A percentile compares a stretch with the other conserved stretches of the same genome.
Conservation (phyloP, 495 filamentous ascomycete species). For the Monascus purpureus region DNA sequence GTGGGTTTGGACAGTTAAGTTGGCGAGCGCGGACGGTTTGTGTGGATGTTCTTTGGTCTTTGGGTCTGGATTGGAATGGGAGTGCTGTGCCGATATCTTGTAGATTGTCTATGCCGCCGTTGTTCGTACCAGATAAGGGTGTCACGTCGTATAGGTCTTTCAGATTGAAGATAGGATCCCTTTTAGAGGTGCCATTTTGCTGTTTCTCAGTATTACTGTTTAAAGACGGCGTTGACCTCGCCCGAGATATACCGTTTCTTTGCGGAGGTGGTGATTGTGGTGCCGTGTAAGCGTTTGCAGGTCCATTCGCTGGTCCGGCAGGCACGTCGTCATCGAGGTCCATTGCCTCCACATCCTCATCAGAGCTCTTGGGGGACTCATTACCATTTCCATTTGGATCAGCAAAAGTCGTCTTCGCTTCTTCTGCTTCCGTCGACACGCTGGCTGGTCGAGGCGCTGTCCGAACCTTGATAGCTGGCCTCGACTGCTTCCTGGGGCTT, state of each 20-base stretch:
- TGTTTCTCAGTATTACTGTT: constrained; percentile 23
- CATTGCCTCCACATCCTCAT: constrained; percentile 28
- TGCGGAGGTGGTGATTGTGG: neutral
- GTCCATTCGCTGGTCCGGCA: constrained; percentile 3
- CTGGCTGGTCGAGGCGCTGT: constrained; percentile 19
- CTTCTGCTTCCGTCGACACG: constrained; percentile 31
- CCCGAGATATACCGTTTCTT: neutral
- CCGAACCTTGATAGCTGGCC: constrained; percentile 13
- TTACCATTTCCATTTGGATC: constrained; percentile 4
- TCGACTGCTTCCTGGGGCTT: constrained; percentile 24
- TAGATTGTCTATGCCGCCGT: constrained; percentile 46
- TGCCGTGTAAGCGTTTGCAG: neutral
- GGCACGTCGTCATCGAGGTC: constrained; percentile 33
- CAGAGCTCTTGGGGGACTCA: constrained; percentile 4
- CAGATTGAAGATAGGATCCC: constrained; percentile 32
- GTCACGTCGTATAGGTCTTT: constrained; percentile 50
- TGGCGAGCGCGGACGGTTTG: constrained; percentile 19
- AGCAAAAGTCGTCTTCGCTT: constrained; percentile 18
- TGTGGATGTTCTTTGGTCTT: constrained; percentile 11
- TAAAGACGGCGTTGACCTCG: constrained; percentile 13
- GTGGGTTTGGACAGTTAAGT: constrained; percentile 47
- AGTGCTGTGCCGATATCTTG: constrained; percentile 52
- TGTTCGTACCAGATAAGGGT: constrained; percentile 43
- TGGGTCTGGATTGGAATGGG: constrained; percentile 56
- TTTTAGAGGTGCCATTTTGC: constrained; percentile 27